phyloP scores from a whole-genome alignment of 257 asterid genomes.

The Petunia axillaris region DNA sequence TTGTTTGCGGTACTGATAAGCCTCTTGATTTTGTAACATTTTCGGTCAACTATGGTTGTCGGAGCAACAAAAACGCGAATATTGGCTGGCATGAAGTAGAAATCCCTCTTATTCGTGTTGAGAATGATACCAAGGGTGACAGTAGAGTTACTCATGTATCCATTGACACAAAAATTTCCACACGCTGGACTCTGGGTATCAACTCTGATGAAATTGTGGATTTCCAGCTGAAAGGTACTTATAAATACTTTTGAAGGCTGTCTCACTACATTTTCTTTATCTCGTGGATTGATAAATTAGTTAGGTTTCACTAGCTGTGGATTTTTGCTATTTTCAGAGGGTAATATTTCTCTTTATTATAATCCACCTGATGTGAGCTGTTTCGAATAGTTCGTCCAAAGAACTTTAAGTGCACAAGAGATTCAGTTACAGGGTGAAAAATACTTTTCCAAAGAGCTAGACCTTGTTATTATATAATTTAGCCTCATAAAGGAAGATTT shows the following conservation, averaged over 20 bases:
- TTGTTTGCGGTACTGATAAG: conserved; percentile 70
- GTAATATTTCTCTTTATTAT: not conserved
- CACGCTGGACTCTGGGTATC: conserved; percentile 88
- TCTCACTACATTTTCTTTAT: not conserved
- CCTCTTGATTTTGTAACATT: conserved; percentile 79
- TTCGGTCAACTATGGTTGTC: conserved; percentile 78
- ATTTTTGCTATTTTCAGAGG: not conserved
- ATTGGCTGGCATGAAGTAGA: conserved; percentile 74
- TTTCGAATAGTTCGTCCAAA: conserved; percentile 1
- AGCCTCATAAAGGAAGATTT: not conserved
- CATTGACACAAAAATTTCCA: conserved; percentile 67
- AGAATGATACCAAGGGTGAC: conserved; percentile 54
- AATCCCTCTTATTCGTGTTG: conserved; percentile 64
- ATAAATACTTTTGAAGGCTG: not conserved
- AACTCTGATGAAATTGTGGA: conserved; percentile 75
- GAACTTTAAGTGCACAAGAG: not conserved
- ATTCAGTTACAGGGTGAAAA: not conserved
- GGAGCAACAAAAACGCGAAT: conserved; percentile 49
- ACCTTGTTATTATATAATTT: not conserved
- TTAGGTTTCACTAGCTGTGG: conserved; percentile 16
- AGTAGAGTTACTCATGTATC: conserved; percentile 55
- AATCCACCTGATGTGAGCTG: not conserved
- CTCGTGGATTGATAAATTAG: not conserved
- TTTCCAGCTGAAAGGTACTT: conserved; percentile 75
- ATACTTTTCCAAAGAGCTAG: conserved; percentile 2